These are phyloP conservation scores for Pleodorina starrii DNA, from an alignment of 139 green algal species.

Conservation along the genomic window DNA sequence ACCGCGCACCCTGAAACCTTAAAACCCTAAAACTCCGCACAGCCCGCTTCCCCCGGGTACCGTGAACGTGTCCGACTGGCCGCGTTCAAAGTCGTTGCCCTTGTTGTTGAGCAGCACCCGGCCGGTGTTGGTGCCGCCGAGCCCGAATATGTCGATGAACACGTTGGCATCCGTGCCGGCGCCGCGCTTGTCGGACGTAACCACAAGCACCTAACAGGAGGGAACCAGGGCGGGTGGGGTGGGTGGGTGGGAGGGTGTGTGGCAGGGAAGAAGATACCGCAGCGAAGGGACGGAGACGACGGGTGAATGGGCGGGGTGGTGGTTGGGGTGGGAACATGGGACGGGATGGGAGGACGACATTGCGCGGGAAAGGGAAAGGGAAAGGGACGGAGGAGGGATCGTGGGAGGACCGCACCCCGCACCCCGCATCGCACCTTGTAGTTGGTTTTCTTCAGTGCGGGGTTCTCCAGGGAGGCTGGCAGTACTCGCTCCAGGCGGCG, in stretches of 20 bases:
- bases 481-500: slow-evolving; percentile 55
- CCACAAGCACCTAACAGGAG: slow-evolving; percentile 54
- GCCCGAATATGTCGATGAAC: slow-evolving; percentile 62
- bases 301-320: too few species aligned
- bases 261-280: too few species aligned
- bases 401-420: too few species aligned
- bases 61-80: slow-evolving; percentile 55
- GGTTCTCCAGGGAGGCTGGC: slow-evolving; percentile 22
- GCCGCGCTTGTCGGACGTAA: slow-evolving; percentile 60
- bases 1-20: too few species aligned
- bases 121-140: slow-evolving; percentile 48
- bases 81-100: slow-evolving; percentile 64
- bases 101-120: slow-evolving; percentile 58
- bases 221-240: background rate
- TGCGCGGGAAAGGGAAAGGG: too few species aligned
- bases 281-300: too few species aligned
- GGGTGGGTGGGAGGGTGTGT: background rate
- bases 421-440: slow-evolving; percentile 46
- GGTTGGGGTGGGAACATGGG: too few species aligned
- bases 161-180: slow-evolving; percentile 74
- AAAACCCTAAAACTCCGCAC: too few species aligned
- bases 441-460: slow-evolving; percentile 24
- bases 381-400: too few species aligned
- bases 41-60: slow-evolving; percentile 34
- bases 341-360: too few species aligned